Evolutionary conservation across 495 filamentous ascomycete genomes (phyloP), one percentile per base, ranked within the genome.

Genomic region (Neurospora intermedia): DNA sequence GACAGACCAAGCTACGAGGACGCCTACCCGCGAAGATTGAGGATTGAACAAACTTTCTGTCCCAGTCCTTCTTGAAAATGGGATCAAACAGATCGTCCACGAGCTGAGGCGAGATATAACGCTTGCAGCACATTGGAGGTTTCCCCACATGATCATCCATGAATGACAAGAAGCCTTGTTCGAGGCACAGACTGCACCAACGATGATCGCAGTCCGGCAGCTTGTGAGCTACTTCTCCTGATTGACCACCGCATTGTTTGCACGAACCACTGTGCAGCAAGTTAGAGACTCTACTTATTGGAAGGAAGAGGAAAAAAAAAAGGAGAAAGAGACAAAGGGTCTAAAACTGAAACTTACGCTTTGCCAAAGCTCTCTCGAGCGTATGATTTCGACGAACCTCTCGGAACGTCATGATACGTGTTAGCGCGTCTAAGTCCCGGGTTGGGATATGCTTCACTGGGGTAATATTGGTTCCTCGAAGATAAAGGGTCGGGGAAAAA

Each of bases 71-170:
- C 82, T 94, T 94, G 82, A 94, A 94, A 71, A 87, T 84, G 74
- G 84, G 76, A 75, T 90, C 88, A 80, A 95, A 93, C 72, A 95
- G 81, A 40, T 84, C 84, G 31, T 92, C 90, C n/a, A 94, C 93
- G 75, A 92, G 87, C 74, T 89, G 89, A 20, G 92, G 81, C 1
- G 93, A 89, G 73, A 96, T 94, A 75, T 88, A 87, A 43, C 92
- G 71, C 4, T 87, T 91, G 80, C 93, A 96, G 76, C 93, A 96
- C 75, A 83, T 87, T 0, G 93, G 93, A 10, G 93, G 92, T 91
- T 95, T 94, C 76, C 91, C 89, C 41, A 88, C 86, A 1, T 92
- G 91, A 78, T 94, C 91, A 43, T 85, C 90, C 73, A 93, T 82
- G 23, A 92, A 94, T 45, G 91, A 82, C 31, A 83, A 88, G 80